phyloP scores from a whole-genome alignment of 2,329 filamentous ascomycete species.

The Claviceps sorghi region DNA sequence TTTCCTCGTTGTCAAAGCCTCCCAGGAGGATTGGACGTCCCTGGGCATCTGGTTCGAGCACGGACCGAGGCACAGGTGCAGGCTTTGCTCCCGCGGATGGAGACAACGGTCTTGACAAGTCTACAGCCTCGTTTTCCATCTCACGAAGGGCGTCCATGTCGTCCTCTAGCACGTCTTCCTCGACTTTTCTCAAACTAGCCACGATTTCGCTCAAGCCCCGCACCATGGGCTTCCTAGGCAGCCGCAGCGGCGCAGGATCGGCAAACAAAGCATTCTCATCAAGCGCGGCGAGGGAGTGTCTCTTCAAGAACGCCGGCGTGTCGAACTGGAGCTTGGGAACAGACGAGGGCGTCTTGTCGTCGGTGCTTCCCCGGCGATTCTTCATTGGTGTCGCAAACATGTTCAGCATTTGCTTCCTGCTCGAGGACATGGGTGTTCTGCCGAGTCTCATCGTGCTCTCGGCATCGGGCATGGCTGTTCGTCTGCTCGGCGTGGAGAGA shows the following conservation, averaged over 20 bases:
- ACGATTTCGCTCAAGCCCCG: constrained; percentile 63
- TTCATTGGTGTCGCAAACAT: constrained; percentile 52
- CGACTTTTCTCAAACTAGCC: constrained; percentile 51
- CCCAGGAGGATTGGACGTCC: constrained; percentile 32
- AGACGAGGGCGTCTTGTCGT: constrained; percentile 31
- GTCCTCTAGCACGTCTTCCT: constrained; percentile 56
- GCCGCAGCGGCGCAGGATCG: constrained; percentile 32
- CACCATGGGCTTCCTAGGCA: constrained; percentile 47
- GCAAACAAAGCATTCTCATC: constrained; percentile 40
- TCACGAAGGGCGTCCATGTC: constrained; percentile 63
- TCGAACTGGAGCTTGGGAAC: constrained; percentile 44
- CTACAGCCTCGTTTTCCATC: constrained; percentile 39
- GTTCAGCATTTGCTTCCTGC: constrained; percentile 47
- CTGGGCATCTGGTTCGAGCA: constrained; percentile 26
- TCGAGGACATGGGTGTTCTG: constrained; percentile 38
- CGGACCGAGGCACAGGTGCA: constrained; percentile 4
- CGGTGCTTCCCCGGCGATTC: constrained; percentile 26
- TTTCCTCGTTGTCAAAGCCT: constrained; percentile 48
- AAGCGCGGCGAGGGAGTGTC: constrained; percentile 32
- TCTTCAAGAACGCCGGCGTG: constrained; percentile 57
- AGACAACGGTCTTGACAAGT: constrained; percentile 10
- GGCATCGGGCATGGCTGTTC: constrained; percentile 16
- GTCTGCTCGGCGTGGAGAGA: constrained; percentile 31
- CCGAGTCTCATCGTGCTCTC: constrained; percentile 21
- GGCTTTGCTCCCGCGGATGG: constrained; percentile 17